Base-by-base conservation (phyloP, 1,284 basidiomycete genomes). In the Leccinum proliferum region DNA sequence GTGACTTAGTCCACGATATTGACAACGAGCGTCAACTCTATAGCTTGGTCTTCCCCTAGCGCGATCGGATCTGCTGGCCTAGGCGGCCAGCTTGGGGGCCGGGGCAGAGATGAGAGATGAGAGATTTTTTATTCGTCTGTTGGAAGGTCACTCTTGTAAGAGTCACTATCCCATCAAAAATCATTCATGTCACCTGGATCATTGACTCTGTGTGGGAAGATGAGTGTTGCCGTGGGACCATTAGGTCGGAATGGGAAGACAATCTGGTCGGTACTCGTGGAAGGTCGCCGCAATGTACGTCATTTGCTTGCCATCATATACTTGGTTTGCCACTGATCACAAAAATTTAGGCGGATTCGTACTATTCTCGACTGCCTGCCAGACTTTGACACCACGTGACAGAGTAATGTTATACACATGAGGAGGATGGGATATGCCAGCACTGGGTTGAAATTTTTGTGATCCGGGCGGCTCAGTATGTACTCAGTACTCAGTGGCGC, bases 161-260 rank as follows among this genome's bases (percentile, higher is more conserved):
- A 10, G 25, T 34, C 14, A 46, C 60, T 21, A 10, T 21, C 15
- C 39, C 35, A 76, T 3, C 77, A 98, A 79, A 82, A 82, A 72
- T 90, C 90, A 1, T 99, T 99, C 77, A 99, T 98, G 96, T 85
- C 93, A 12, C 90, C 94, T 11, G 96, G 97, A 5, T 94, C 90
- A 5, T 75, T 99, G 55, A 97, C 93, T 11, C 79, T 98, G 6
- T 95, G 94, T 32, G 95, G 94, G n/a, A 96, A 96, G 73, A 80
- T 96, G 74, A 94, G 92, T 64, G 79, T 98, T 60, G 96, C 96
- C 7, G 83, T 98, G 0, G 96, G 97, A 1, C 96, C 96, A 1
- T 78, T 99, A 1, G 96, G 96, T 21, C 87, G 96, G 46, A 97
- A 95, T 67, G 94, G 96, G 25, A 96, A 98, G 77, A 96, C 94